Evolutionary conservation across 805 yeast species (phyloP), one percentile per base, ranked within the genome.

Genomic region (Metschnikowia reukaufii): DNA sequence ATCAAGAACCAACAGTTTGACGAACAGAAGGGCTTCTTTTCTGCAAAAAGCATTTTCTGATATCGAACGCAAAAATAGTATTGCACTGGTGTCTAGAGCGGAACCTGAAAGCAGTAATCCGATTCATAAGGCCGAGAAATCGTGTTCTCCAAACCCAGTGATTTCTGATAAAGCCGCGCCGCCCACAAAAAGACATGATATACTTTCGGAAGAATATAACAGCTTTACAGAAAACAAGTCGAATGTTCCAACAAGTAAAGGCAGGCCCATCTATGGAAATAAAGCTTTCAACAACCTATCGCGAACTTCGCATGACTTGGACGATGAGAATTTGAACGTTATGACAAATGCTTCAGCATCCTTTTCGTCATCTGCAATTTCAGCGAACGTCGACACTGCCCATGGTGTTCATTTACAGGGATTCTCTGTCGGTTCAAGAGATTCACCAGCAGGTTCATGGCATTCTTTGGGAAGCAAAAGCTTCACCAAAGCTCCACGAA

Each of bases 261-360:
- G 40, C 21, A 37, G 32, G 21, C 40, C 40, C 31, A 25, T 25
- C 7, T 21, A 36, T 21, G 38, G 27, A 13, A 8, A 21, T 36
- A 23, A 17, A 2, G 38, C 17, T 1, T 21, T 21, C 3, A 37
- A 25, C 7, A 37, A 16, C 32, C 9, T 25, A 6, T 10, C 43
- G 4, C 36, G 32, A 16, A 18, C 40, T 15, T 37, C 51, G 1
- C 51, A 40, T 13, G 75, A 70, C 45, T 52, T 67, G 38, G 74
- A 70, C 49, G 62, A 70, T 42, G 74, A 70, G 41, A 68, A 70
- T 49, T 48, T 55, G 33, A 57, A 60, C 42, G 40, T 63, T 3
- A 36, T 62, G 42, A 53, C 47, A 29, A 55, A 44, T 17, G 58
- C 57, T 3, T 51, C 57, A 2, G 51, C 55, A 2, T 52, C 56